Percentiles rank a stretch among this genome's conserved stretches.
Conservation (phyloP, 306 rosid genomes). For the Vigna hirtella region DNA sequence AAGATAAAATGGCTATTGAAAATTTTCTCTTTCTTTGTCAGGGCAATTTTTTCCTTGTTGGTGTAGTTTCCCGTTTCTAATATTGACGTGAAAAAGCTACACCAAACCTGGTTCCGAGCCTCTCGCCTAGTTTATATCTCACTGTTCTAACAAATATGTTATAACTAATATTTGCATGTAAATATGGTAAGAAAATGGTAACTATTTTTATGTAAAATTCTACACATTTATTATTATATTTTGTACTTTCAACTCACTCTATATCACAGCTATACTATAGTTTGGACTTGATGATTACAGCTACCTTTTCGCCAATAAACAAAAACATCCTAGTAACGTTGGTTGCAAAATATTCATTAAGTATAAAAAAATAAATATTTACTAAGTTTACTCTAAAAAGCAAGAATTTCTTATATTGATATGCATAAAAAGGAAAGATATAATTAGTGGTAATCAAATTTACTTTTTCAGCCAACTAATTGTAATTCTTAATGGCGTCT, state of each 20-base stretch:
- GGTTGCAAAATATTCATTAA: background rate
- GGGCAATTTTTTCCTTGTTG: slow-evolving; percentile 22
- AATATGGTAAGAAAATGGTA: background rate
- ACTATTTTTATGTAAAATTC: background rate
- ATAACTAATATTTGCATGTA: background rate
- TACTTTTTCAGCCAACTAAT: background rate
- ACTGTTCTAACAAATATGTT: background rate
- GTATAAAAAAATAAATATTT: background rate
- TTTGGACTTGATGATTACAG: background rate
- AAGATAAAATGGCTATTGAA: slow-evolving; percentile 30
- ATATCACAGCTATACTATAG: background rate
- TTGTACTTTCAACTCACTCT: background rate
- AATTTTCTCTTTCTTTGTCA: slow-evolving; percentile 45
- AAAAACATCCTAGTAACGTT: background rate
- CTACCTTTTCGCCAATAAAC: background rate
- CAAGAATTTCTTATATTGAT: background rate
- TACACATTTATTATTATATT: background rate
- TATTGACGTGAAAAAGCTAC: slow-evolving; percentile 53
- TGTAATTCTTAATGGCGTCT: background rate
- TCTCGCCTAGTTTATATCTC: slow-evolving; percentile 53
- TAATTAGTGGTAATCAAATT: background rate
- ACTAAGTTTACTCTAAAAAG: background rate
- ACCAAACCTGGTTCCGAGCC: slow-evolving; percentile 89
- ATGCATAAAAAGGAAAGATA: background rate
- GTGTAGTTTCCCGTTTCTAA: slow-evolving; percentile 51